These are phyloP conservation scores for Sapria himalayana DNA, from an alignment of 345 rosid species.

Conservation along the genomic window DNA sequence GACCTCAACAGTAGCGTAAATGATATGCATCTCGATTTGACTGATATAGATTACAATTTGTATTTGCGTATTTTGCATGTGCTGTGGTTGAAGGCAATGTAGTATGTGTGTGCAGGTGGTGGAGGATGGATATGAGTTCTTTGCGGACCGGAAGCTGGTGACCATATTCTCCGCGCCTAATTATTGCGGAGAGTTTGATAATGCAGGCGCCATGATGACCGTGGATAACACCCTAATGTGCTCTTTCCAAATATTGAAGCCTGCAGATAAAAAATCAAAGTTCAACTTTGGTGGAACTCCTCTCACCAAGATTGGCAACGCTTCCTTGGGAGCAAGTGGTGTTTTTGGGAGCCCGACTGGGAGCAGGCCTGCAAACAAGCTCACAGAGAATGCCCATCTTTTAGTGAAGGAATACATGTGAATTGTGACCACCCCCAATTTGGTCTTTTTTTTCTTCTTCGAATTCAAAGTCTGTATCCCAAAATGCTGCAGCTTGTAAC, in stretches of 20 bases:
- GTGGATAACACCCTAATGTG: conserved; percentile 57
- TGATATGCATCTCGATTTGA: too few species aligned
- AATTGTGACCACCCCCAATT: too few species aligned
- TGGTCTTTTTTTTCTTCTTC: too few species aligned
- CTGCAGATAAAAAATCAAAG: conserved; percentile 31
- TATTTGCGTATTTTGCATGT: too few species aligned
- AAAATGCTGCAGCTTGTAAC: too few species aligned
- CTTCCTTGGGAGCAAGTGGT: conserved; percentile 30
- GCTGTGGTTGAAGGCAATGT: not conserved
- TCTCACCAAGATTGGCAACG: conserved; percentile 21
- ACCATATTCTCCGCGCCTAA: conserved; percentile 82
- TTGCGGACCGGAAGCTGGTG: conserved; percentile 46
- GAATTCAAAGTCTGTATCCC: too few species aligned
- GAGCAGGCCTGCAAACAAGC: too few species aligned
- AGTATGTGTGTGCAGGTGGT: conserved; percentile 39
- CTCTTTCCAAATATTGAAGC: conserved; percentile 70
- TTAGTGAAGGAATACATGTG: too few species aligned
- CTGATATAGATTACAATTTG: too few species aligned
- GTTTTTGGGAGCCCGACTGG: too few species aligned
- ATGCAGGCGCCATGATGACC: conserved; percentile 84
- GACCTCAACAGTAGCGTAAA: too few species aligned
- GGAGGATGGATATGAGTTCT: conserved; percentile 83
- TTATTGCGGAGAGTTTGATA: conserved; percentile 72
- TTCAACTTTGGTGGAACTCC: conserved; percentile 29
- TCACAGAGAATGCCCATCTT: too few species aligned